phyloP scores from a whole-genome alignment of 139 green algal species.

The Parachlorella kessleri region DNA sequence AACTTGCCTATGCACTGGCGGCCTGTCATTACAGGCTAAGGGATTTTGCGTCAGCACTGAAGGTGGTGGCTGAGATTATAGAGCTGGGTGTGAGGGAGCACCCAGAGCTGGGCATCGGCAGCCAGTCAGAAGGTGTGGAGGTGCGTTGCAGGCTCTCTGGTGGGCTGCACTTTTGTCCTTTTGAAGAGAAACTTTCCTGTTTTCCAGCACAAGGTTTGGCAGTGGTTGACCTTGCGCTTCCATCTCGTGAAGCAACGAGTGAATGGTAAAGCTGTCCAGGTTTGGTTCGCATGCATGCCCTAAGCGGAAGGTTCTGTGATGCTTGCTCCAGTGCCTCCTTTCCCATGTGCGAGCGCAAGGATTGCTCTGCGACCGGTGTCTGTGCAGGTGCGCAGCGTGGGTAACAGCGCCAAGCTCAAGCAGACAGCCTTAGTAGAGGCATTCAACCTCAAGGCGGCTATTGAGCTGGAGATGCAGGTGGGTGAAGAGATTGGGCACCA shows the following conservation, averaged over 20 bases:
- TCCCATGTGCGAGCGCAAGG: no score
- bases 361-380: no score
- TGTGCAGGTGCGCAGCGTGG: conserved; percentile 68
- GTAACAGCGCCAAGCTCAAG: conserved; percentile 83
- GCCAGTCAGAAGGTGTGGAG: conserved; percentile 70
- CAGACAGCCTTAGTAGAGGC: conserved; percentile 86
- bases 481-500: no score
- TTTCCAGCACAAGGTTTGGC: no score
- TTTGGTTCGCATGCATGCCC: no score
- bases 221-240: no score
- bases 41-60: conserved; percentile 64
- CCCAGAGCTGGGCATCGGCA: conserved; percentile 85
- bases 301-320: no score
- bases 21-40: conserved; percentile 84
- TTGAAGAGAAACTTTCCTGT: no score
- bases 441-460: conserved; percentile 90
- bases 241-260: no score
- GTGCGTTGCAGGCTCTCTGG: conserved; percentile 8
- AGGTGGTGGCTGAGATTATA: conserved; percentile 77
- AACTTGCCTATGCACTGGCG: conserved; percentile 84
- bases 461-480: conserved; percentile 83
- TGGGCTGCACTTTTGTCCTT: no score
- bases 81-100: conserved; percentile 81
- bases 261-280: no score
- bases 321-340: no score